Conservation (phyloP, 345 rosid species). For the Erysimum cheiranthoides region DNA sequence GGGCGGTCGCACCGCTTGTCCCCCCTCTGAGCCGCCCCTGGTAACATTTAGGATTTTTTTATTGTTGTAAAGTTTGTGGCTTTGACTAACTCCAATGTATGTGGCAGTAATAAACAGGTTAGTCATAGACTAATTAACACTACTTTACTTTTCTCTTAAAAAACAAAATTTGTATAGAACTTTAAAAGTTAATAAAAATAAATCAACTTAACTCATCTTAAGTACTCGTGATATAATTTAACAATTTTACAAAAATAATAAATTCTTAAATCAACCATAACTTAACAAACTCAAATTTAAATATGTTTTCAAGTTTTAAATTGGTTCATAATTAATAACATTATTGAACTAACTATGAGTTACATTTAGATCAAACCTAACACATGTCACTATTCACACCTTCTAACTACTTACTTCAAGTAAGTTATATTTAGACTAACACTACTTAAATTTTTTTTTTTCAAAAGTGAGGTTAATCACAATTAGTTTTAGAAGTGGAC, state of each 20-base stretch:
- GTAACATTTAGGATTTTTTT: not conserved
- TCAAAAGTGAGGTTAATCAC: not conserved
- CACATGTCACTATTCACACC: not conserved
- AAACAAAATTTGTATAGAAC: no score
- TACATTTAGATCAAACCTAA: not conserved
- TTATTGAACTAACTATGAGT: no score
- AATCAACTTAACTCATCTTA: no score
- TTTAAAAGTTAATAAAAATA: no score
- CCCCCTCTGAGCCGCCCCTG: no score
- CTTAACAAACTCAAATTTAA: not conserved
- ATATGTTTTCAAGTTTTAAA: no score
- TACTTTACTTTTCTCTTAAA: not conserved
- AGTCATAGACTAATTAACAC: not conserved
- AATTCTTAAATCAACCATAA: no score
- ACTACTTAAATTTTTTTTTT: not conserved
- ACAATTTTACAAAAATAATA: no score
- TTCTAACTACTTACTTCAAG: not conserved
- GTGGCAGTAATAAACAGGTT: constrained; percentile 3
- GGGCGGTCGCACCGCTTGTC: no score
- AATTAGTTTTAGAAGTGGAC: not conserved
- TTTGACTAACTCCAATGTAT: not conserved
- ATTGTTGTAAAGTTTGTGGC: constrained; percentile 1
- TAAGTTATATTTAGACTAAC: not conserved
- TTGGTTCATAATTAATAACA: no score
- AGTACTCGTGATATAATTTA: no score